Percentiles rank a stretch among this genome's conserved stretches.
These are phyloP conservation scores for Leavenworthia alabamica DNA, from an alignment of 345 rosid species.

Conservation along the genomic window DNA sequence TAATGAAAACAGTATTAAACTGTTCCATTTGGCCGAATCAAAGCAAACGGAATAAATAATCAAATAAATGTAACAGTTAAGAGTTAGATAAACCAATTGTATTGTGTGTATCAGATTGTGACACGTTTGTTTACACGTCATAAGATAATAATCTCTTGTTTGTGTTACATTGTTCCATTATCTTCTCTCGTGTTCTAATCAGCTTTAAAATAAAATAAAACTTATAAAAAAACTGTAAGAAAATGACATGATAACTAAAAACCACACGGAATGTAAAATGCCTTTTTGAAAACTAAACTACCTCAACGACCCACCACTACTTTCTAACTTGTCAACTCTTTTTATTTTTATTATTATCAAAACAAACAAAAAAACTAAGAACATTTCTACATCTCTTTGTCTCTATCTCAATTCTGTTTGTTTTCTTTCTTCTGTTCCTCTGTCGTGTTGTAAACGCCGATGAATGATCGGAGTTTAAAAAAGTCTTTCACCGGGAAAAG, in stretches of 20 bases:
- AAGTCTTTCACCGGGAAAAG: slow-evolving; percentile 17
- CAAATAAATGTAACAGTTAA: not conserved
- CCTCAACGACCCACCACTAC: not conserved
- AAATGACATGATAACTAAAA: slow-evolving; percentile 18
- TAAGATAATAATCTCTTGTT: not conserved
- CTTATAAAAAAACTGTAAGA: not conserved
- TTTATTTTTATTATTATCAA: not conserved
- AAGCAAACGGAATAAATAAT: not conserved
- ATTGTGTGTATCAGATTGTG: not conserved
- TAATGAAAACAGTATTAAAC: not conserved
- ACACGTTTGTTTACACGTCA: slow-evolving; percentile 13
- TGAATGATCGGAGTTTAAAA: slow-evolving; percentile 24
- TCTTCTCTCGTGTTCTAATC: not conserved
- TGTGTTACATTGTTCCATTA: not conserved
- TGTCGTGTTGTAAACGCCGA: slow-evolving; percentile 2
- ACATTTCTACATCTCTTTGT: not conserved
- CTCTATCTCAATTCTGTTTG: slow-evolving; percentile 1
- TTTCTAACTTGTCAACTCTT: slow-evolving; percentile 19
- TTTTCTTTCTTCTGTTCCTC: not conserved
- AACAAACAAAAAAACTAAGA: not conserved
- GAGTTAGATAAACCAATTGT: not conserved
- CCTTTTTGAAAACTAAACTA: slow-evolving; percentile 9
- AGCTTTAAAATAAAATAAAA: not conserved
- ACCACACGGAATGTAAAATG: slow-evolving; percentile 21
- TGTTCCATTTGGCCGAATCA: not conserved